phyloP scores from a whole-genome alignment of 805 yeast genomes.

The Isabelozyma pseudorhagii region DNA sequence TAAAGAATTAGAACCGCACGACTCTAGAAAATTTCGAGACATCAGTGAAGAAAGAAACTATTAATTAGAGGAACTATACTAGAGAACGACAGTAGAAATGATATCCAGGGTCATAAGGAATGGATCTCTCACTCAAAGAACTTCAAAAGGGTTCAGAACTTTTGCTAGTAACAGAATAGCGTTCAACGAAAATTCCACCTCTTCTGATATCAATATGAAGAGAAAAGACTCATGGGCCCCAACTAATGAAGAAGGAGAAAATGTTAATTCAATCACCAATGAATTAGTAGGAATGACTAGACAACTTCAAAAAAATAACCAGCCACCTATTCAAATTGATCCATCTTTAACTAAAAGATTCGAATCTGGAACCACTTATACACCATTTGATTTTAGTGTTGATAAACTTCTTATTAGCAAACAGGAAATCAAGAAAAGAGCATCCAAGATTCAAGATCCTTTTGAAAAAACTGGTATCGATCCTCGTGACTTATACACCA shows the following conservation, averaged over 20 bases:
- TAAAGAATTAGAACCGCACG: too few relatives aligned
- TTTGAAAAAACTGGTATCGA: conserved; percentile 53
- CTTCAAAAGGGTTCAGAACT: too few relatives aligned
- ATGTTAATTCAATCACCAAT: conserved; percentile 19
- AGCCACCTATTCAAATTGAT: conserved; percentile 33
- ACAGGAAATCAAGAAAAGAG: conserved; percentile 35
- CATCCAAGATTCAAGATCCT: conserved; percentile 31
- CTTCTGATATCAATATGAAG: conserved; percentile 18
- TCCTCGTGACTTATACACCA: conserved; percentile 68
- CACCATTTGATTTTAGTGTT: conserved; percentile 77
- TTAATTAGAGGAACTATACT: too few relatives aligned
- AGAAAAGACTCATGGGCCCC: conserved; percentile 24
- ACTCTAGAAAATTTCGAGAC: too few relatives aligned
- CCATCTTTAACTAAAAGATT: conserved; percentile 43
- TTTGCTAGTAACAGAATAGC: too few relatives aligned
- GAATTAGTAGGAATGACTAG: conserved; percentile 35
- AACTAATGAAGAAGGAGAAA: conserved; percentile 5
- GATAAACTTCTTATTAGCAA: conserved; percentile 34
- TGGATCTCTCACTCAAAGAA: not conserved
- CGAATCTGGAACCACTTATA: conserved; percentile 56
- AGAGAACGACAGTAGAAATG: too few relatives aligned
- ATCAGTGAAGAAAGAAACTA: too few relatives aligned
- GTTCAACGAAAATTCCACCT: too few relatives aligned
- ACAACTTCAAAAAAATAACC: conserved; percentile 23
- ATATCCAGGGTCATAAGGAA: not conserved